Percentiles rank a stretch among this genome's conserved stretches.
Conservation (phyloP, 179 eudicot species). For the Beta corolliflora region DNA sequence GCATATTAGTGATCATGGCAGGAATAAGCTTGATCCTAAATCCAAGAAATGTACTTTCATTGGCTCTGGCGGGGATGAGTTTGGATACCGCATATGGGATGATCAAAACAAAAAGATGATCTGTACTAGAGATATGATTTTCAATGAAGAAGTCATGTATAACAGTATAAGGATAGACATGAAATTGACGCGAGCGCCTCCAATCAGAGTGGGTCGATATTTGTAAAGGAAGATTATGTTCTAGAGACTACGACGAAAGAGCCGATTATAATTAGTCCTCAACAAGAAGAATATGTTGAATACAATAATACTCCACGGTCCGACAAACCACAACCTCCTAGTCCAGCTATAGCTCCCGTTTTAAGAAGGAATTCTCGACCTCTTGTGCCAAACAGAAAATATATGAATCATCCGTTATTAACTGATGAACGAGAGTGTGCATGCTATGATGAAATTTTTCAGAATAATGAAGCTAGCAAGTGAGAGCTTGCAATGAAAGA, state of each 20-base stretch:
- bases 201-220: no score
- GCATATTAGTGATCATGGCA: no score
- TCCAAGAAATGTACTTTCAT: conserved; percentile 12
- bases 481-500: no score
- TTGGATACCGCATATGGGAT: neutral
- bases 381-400: neutral
- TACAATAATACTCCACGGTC: neutral
- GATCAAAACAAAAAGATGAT: conserved; percentile 8
- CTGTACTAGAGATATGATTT: conserved; percentile 23
- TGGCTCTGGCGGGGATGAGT: conserved; percentile 23
- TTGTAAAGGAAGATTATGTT: neutral
- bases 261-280: neutral
- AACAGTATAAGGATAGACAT: neutral
- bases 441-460: no score
- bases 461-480: no score
- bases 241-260: neutral
- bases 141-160: conserved; percentile 3
- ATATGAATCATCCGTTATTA: neutral
- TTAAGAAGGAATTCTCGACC: neutral
- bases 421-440: neutral
- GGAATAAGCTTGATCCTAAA: no score
- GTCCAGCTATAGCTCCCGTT: neutral
- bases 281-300: neutral
- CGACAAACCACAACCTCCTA: neutral
- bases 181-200: neutral